phyloP scores from a whole-genome alignment of 176 grass and related monocot species.

The Triticum dicoccoides region DNA sequence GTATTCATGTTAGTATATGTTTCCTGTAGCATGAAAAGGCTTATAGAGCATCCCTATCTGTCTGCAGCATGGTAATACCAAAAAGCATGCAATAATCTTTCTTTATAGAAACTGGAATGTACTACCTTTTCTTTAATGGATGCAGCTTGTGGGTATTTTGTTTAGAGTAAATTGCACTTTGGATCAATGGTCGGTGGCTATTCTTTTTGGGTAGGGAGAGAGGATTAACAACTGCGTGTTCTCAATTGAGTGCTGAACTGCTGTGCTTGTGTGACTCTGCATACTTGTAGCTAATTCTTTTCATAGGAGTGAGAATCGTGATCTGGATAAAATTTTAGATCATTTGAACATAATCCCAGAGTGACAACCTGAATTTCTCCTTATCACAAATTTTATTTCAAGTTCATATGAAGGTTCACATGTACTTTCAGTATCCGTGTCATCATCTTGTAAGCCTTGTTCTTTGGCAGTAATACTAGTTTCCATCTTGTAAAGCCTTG shows the following conservation, averaged over 20 bases:
- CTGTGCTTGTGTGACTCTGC: constrained; percentile 7
- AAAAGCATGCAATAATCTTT: not conserved
- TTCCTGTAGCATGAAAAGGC: not conserved
- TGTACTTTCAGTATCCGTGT: not conserved
- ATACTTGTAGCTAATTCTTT: not conserved
- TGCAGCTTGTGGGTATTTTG: constrained; percentile 4
- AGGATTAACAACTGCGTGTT: not conserved
- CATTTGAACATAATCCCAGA: not conserved
- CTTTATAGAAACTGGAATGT: not conserved
- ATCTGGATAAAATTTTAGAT: not conserved
- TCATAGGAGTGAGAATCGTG: not conserved
- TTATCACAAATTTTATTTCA: not conserved
- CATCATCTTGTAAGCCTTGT: constrained; percentile 10
- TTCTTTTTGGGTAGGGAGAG: not conserved
- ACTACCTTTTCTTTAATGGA: not conserved
- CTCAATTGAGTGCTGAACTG: not conserved
- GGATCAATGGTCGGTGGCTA: not conserved
- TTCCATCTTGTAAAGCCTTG: not conserved
- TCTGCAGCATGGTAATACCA: not conserved
- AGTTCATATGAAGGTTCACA: not conserved
- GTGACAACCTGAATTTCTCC: not conserved
- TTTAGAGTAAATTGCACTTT: not conserved
- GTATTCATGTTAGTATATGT: not conserved
- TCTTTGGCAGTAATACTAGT: not conserved
- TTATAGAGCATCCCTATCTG: not conserved